Conservation (phyloP, 768 basidiomycete genomes). For the Leccinum uliginosum region DNA sequence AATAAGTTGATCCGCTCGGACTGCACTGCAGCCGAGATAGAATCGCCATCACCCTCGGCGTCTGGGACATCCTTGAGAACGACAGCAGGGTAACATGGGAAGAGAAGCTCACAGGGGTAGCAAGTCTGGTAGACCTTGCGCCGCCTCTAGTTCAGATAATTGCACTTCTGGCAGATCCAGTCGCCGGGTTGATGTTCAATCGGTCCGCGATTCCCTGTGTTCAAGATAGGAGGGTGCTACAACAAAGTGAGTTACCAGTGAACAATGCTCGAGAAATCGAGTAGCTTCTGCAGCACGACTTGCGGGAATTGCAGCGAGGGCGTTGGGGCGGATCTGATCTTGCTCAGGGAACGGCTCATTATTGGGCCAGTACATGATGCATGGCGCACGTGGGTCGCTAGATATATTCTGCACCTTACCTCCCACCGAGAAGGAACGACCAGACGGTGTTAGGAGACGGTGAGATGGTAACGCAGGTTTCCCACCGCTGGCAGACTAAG, state of each 20-base stretch:
- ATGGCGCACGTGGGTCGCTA: constrained; percentile 62
- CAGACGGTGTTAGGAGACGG: constrained; percentile 79
- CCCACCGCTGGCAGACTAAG: constrained; percentile 15
- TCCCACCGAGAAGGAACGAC: constrained; percentile 68
- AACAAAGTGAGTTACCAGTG: background rate
- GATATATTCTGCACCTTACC: constrained; percentile 81
- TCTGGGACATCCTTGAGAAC: constrained; percentile 39
- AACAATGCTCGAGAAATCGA: background rate
- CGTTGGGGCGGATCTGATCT: constrained; percentile 68
- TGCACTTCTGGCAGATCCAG: constrained; percentile 81
- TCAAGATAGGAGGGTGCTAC: constrained; percentile 81
- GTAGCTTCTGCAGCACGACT: constrained; percentile 16
- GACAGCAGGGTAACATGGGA: constrained; percentile 4
- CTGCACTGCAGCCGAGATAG: constrained; percentile 80
- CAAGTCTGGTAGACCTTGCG: constrained; percentile 90
- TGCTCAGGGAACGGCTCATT: constrained; percentile 81
- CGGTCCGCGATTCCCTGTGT: constrained; percentile 84
- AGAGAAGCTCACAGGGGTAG: constrained; percentile 60
- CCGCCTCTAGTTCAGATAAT: constrained; percentile 84
- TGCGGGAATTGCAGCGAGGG: constrained; percentile 52
- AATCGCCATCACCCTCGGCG: constrained; percentile 85
- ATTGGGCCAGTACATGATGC: constrained; percentile 89
- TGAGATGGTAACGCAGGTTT: constrained; percentile 47
- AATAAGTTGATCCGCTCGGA: constrained; percentile 79
- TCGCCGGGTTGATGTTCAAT: constrained; percentile 83